These are phyloP conservation scores for Omphalea diandra DNA, from an alignment of 441 rosid species.

Conservation along the genomic window DNA sequence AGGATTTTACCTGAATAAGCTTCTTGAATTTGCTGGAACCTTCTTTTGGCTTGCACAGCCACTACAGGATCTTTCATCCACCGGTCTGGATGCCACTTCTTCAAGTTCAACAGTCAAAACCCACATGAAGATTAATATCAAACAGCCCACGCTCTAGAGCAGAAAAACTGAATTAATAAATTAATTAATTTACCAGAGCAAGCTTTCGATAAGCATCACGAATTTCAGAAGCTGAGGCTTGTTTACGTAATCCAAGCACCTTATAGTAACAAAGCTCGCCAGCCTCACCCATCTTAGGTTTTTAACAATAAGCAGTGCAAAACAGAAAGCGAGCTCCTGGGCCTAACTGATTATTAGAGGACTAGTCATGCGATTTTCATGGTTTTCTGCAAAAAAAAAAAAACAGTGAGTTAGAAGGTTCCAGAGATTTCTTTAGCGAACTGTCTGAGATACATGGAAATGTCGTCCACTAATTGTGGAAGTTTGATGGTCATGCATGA, in stretches of 20 bases:
- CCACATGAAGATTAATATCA: too few relatives aligned
- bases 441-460: neutral
- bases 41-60: constrained; percentile 33
- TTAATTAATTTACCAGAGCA: constrained; percentile 27
- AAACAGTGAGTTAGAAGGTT: constrained; percentile 24
- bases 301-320: too few relatives aligned
- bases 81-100: constrained; percentile 55
- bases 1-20: constrained; percentile 39
- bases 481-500: neutral
- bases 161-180: neutral
- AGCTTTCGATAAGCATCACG: constrained; percentile 38
- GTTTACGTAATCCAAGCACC: constrained; percentile 35
- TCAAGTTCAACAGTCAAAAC: neutral
- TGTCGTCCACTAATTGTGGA: constrained; percentile 3
- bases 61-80: constrained; percentile 32
- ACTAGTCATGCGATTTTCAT: neutral
- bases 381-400: neutral
- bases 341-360: neutral
- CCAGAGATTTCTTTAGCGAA: constrained; percentile 26
- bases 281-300: constrained; percentile 20
- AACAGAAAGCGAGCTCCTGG: too few relatives aligned
- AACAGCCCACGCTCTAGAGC: too few relatives aligned
- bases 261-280: constrained; percentile 29
- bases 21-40: constrained; percentile 44
- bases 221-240: constrained; percentile 37